Conservation (phyloP, 2,329 filamentous ascomycete species). For the Chrysosporium queenslandicum region DNA sequence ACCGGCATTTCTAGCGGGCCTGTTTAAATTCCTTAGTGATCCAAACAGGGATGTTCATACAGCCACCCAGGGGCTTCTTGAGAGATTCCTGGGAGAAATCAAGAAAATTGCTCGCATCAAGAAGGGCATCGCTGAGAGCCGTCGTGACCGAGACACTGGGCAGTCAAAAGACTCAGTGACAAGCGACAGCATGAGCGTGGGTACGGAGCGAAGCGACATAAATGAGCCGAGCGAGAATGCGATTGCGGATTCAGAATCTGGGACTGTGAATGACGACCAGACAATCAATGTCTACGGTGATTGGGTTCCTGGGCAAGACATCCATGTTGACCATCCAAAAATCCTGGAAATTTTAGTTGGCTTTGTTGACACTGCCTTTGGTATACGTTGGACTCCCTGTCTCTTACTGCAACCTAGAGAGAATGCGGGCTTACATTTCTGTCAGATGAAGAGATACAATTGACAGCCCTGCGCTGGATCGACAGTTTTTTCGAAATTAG, state of each 20-base stretch:
- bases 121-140: constrained; percentile 80
- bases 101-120: constrained; percentile 89
- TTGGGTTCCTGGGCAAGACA: constrained; percentile 95
- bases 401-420: not conserved
- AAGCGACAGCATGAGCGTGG: constrained; percentile 55
- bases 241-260: constrained; percentile 39
- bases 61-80: constrained; percentile 76
- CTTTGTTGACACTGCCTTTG: constrained; percentile 72
- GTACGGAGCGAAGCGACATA: constrained; percentile 38
- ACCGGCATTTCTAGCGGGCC: constrained; percentile 78
- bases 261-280: constrained; percentile 46
- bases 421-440: constrained; percentile 16
- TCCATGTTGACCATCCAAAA: constrained; percentile 82
- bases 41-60: constrained; percentile 90
- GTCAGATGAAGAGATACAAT: constrained; percentile 76
- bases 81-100: constrained; percentile 86
- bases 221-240: constrained; percentile 46
- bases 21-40: constrained; percentile 87
- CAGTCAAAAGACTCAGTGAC: constrained; percentile 62
- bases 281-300: constrained; percentile 66
- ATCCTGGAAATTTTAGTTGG: constrained; percentile 86
- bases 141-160: constrained; percentile 55
- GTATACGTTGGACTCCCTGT: constrained; percentile 35
- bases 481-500: constrained; percentile 95
- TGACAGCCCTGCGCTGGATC: constrained; percentile 89